Percentiles rank a stretch among this genome's conserved stretches.
phyloP scores from a whole-genome alignment of 306 rosid genomes.

The Sphenostylis stenocarpa region DNA sequence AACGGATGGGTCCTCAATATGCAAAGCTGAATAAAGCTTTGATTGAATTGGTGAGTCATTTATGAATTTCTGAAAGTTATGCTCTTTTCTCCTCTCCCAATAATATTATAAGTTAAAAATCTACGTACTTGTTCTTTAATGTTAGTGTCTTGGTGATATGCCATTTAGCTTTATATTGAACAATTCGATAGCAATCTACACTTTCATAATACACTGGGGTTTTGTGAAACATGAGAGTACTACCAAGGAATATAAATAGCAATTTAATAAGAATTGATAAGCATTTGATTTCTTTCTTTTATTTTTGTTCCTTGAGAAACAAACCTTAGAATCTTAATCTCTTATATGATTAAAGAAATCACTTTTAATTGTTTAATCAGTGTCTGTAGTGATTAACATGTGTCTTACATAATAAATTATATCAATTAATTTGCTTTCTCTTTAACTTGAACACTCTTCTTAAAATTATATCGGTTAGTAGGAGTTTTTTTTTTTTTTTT shows the following conservation, averaged over 20 bases:
- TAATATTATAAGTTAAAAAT: background rate
- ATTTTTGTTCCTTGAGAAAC: too few species aligned
- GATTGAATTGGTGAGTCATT: slow-evolving; percentile 66
- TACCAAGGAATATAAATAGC: background rate
- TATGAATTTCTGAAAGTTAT: background rate
- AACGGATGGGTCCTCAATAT: slow-evolving; percentile 83
- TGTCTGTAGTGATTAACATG: too few species aligned
- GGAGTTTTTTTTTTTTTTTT: too few species aligned
- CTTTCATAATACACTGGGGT: background rate
- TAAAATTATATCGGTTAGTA: too few species aligned
- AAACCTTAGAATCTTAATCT: too few species aligned
- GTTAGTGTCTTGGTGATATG: background rate
- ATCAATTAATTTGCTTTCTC: too few species aligned
- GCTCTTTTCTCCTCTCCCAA: background rate
- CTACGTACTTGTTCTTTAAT: slow-evolving; percentile 6
- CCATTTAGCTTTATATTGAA: background rate
- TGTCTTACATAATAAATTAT: too few species aligned
- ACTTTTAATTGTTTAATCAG: too few species aligned
- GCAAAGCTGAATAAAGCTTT: slow-evolving; percentile 84
- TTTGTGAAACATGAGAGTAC: background rate
- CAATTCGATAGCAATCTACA: background rate
- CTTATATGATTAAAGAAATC: too few species aligned
- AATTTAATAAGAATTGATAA: background rate
- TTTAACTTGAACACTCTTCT: too few species aligned
- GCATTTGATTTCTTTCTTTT: background rate